Evolutionary conservation across 2,329 filamentous ascomycete genomes (phyloP), one percentile per base, ranked within the genome.

Genomic region (Fusarium sublunatum): DNA sequence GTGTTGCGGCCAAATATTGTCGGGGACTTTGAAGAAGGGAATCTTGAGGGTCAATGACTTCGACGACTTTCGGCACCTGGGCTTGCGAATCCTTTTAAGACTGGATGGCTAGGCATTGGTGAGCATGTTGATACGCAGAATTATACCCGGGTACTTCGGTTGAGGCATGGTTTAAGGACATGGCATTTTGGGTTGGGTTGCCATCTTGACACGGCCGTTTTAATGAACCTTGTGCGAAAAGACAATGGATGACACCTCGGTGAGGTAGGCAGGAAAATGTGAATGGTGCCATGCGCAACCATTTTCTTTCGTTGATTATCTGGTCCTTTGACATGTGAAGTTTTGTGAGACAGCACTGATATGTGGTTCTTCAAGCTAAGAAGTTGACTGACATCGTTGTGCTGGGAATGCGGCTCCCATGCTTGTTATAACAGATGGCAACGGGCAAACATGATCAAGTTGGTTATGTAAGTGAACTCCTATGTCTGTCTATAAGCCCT

Each of bases 111-210:
- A 61, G 61, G 64, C 61, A 69, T 70, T 59, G 67, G 60, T 62
- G 61, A 70, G 58, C 65, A 68, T 68, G 69, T 68, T 67, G 63
- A 65, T 60, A 69, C 70, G 69, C 67, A 71, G 64, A 60, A 69
- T 61, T 69, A 71, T 71, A 71, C 69, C 69, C 69, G 59, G 69
- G 58, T 64, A 64, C 56, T 68, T 71, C 44, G 56, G 65, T 59
- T 68, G 65, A 64, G 63, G 59, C 60, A 61, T 71, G 63, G 67
- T 57, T 67, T 63, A 63, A 47, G 48, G 67, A 55, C 56, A 66
- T 66, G 63, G 44, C 44, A 66, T 67, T 46, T 59, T 53, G 49
- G 60, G 57, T 58, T 57, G 47, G 63, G 51, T 64, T 61, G 65
- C 68, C 65, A 61, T 65, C 49, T 64, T 65, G 61, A 71, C 64